Evolutionary conservation across 176 grass and related monocot species (phyloP), one percentile per base, ranked within the genome.

Genomic region (Tillandsia leiboldiana): DNA sequence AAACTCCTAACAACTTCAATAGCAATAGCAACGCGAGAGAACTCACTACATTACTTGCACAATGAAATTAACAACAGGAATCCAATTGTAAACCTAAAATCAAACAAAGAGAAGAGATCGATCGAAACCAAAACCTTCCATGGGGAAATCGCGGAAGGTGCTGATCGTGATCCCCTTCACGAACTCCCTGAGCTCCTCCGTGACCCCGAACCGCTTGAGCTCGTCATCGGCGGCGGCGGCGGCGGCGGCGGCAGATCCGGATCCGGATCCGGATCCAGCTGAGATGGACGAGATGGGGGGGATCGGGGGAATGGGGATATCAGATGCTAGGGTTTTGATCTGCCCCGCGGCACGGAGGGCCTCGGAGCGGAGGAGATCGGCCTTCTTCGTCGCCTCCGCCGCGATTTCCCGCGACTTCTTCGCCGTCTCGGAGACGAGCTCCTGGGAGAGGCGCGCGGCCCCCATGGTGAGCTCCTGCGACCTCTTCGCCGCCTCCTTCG

Each of bases 71-170:
- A 42, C 33, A 42, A 42, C 4, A 0, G 33, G 33, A 42, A 42
- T 42, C 33, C 33, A 42, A 42, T 42, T 6, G 33, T 42, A 6
- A 7, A 42, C 33, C 33, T 42, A 42, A 42, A 42, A 42, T 42
- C 73, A 83, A 77, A 79, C 57, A 72, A 67, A 81, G 65, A 42
- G 5, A 52, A 10, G 14, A 73, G 48, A 23, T 14, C 49, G 59
- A 56, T 75, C 29, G 33, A 42, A 42, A 42, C 33, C 33, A 42
- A 42, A 70, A 97, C 94, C 94, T 90, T 92, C 83, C 70, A 97
- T 75, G 33, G 89, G 94, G 72, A 92, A 97, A 83, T 97, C 89
- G 51, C 89, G 84, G 74, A 97, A 97, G 23, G 89, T 92, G 85
- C 83, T 92, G 20, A 97, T 77, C 61, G 89, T 82, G 78, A 92